Evolutionary conservation across 2,329 filamentous ascomycete genomes (phyloP), one percentile per base, ranked within the genome.

Genomic region (Nothophaeocryptopus gaeumannii): DNA sequence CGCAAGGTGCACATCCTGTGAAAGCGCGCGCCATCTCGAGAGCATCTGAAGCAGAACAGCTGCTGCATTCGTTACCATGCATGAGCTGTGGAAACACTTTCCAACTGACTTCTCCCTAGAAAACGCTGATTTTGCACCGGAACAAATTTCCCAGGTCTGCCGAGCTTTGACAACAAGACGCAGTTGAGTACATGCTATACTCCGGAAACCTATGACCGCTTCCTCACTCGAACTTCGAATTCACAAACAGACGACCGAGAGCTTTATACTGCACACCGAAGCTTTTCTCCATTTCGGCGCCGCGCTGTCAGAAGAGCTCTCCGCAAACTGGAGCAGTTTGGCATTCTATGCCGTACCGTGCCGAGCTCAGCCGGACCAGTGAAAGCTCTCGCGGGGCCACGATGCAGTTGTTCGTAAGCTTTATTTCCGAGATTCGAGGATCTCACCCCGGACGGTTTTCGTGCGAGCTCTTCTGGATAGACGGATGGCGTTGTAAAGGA

Each of bases 321-420:
- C 53, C 53, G 49, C 53, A 52, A 45, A 44, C 31, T 38, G 35
- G 38, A 30, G 20, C 35, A 29, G 33, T 32, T 30, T 31, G 20
- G 20, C 20, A 3, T 26, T 26, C 20, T 26, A 26, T 26, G 20
- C 20, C 20, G 12, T 3, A n/a, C 11, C 46, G 15, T 54, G 46
- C 55, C 55, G 55, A 58, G 50, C 49, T 40, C 47, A 53, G 46
- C 48, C 46, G 50, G 20, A 37, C 54, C 50, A 54, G 39, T 56
- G 12, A 48, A 50, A 47, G 40, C 38, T 37, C 40, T 31, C 13
- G 15, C 31, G 20, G 10, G 14, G 8, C 39, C 37, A 53, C 47
- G 50, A 58, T 55, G 49, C 44, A 32, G 32, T 26, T 37, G 34
- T 30, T 15, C n/a, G 32, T n/a, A 42, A 42, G 38, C 32, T n/a